Base-by-base conservation (phyloP, 345 rosid genomes). In the Populus ilicifolia region DNA sequence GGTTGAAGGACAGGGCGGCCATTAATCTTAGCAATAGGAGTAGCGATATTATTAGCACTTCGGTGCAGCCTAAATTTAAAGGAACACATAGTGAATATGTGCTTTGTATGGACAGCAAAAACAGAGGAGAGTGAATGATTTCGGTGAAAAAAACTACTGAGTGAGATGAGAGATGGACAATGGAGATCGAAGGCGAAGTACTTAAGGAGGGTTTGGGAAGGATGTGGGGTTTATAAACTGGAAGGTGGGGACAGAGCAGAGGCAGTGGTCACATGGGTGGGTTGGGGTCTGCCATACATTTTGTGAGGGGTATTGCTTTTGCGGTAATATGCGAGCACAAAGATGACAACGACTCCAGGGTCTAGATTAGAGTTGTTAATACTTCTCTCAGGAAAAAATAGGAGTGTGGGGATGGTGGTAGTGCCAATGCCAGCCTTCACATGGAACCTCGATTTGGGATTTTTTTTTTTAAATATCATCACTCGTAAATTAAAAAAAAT, bases 1-100 rank as follows among this genome's bases (percentile, higher is more conserved):
- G 90, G 97, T 52, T 92, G 90, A 74, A 90, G 97, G 65, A 91
- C 92, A 2, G 84, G 88, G 1, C 92, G 88, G 29, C 91, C 93
- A 54, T 88, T 84, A 81, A 87, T 85, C 25, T 71, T 83, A 13
- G 86, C 77, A 77, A 86, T 69, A 41, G 80, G 66, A 72, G 79
- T 74, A 44, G 69, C 61, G 68, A 76, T 41, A 69, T 73, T 56
- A 23, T 52, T 65, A 38, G 73, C 41, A 12, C 21, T 43, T 27
- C 18, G 69, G 39, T 76, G 77, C 67, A 50, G 80, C 78, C 85
- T 88, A 27, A 79, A 56, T 71, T 91, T 89, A 44, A 89, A 85
- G 73, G 92, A 84, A 83, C 92, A 87, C 96, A 91, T 91, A 23
- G n/a, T 1, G 67, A 21, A 5, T 4, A 21, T 23, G 69, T 33